Percentiles rank a stretch among this genome's conserved stretches.
Conservation (phyloP, 2,329 filamentous ascomycete species). For the Trichoderma sp. region DNA sequence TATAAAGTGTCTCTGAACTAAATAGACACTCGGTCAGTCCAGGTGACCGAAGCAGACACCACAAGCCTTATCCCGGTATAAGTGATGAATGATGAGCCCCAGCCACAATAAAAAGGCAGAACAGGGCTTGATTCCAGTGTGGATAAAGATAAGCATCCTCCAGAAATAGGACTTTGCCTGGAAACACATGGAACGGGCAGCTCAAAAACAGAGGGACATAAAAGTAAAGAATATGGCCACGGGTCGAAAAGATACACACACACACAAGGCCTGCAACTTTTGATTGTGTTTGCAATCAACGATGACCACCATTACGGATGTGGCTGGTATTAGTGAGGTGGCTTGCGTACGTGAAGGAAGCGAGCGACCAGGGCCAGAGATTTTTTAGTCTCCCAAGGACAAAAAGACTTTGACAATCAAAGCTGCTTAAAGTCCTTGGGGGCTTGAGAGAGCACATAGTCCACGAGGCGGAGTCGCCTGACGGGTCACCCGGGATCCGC, state of each 20-base stretch:
- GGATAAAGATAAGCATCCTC: not conserved
- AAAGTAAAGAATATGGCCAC: constrained; percentile 12
- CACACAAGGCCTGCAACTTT: not conserved
- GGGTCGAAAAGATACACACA: constrained; percentile 15
- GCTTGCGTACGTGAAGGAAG: constrained; percentile 16
- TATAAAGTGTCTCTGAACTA: constrained; percentile 14
- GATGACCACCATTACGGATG: constrained; percentile 17
- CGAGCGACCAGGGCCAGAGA: not conserved
- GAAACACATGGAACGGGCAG: constrained; percentile 16
- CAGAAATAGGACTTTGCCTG: constrained; percentile 19
- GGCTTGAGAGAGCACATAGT: constrained; percentile 1
- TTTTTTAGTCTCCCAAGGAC: not conserved
- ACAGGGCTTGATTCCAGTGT: not conserved
- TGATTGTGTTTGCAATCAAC: not conserved
- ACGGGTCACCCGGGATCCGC: constrained; percentile 16
- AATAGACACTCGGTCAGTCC: constrained; percentile 19
- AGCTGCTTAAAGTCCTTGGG: not conserved
- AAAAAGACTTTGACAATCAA: not conserved
- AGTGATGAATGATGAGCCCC: constrained; percentile 13
- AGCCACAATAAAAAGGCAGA: constrained; percentile 5
- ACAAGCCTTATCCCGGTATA: not conserved
- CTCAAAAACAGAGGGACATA: not conserved
- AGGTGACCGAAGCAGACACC: constrained; percentile 19
- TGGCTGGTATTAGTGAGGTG: constrained; percentile 17
- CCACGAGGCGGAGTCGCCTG: constrained; percentile 21